Evolutionary conservation across 768 basidiomycete genomes (phyloP), one percentile per base, ranked within the genome.

Genomic region (Boletus insuetus): DNA sequence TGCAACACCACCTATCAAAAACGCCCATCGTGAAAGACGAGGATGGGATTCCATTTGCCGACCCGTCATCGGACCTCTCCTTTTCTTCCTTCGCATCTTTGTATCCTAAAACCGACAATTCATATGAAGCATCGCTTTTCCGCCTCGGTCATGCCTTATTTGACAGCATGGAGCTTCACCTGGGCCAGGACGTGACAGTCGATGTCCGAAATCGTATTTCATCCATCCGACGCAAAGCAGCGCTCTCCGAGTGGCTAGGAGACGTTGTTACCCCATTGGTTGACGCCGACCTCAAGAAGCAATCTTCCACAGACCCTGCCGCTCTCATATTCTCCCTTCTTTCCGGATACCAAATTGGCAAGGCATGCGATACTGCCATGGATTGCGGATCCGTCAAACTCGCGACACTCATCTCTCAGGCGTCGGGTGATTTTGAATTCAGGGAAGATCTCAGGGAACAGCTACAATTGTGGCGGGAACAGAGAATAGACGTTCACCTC

Each of bases 81-180:
- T 98, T 98, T 70, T 78, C 82, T 5, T 88, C 92, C 7, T 94
- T 95, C 64, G 77, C 81, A 6, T 72, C 81, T 10, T 74, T 91
- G 20, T 92, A 93, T 69, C 79, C 86, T 7, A 71, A 82, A 6
- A 82, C 83, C 22, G 90, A 96, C 61, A 75, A 77, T 8, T 83
- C 88, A 0, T 82, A 82, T 59, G 88, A 93, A 63, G 89, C 93
- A 1, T 79, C 79, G 9, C 70, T 98, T 37, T 98, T 94, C 76
- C 86, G 89, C n/a, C 83, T 98, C 1, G 94, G 91, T 3, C 81
- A 81, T 19, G 91, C 91, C 1, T 76, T 99, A 1, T 99, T 98
- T 65, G 97, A 98, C 71, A 80, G 82, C 19, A 80, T 96, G 46
- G 81, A 89, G 58, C 80, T 91, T 31, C 75, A 76, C 16, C 74